phyloP scores from a whole-genome alignment of 2,329 filamentous ascomycete genomes.

The Calonectria fujianensis region DNA sequence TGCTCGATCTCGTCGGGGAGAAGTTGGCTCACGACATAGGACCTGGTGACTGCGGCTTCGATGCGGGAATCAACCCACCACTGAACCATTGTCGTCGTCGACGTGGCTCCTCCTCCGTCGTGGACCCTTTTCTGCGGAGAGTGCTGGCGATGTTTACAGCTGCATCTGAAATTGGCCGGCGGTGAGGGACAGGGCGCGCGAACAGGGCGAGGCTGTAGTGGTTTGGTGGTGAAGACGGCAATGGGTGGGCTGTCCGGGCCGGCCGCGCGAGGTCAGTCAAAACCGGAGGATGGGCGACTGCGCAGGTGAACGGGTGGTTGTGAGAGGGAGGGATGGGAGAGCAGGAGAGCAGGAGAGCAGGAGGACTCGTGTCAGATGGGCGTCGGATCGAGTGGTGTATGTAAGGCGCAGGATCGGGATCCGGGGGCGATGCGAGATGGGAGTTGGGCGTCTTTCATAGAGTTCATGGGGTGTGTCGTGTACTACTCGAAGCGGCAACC shows the following conservation, averaged over 20 bases:
- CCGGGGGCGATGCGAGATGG: slow-evolving; percentile 41
- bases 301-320: neutral
- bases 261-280: slow-evolving; percentile 26
- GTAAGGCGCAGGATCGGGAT: slow-evolving; percentile 30
- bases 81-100: slow-evolving; percentile 60
- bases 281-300: neutral
- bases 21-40: slow-evolving; percentile 80
- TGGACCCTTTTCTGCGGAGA: slow-evolving; percentile 26
- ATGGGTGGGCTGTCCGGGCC: slow-evolving; percentile 25
- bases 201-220: neutral
- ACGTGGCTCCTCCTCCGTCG: slow-evolving; percentile 38
- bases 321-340: neutral
- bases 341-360: no score
- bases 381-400: slow-evolving; percentile 32
- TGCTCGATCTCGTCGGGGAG: slow-evolving; percentile 77
- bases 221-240: neutral
- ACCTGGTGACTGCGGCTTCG: slow-evolving; percentile 79
- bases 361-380: slow-evolving; percentile 8
- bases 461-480: slow-evolving; percentile 41
- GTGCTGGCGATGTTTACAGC: slow-evolving; percentile 9
- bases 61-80: slow-evolving; percentile 86
- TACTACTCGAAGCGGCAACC: slow-evolving; percentile 33
- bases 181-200: neutral
- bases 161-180: slow-evolving; percentile 32
- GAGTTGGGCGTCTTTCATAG: slow-evolving; percentile 52